Base-by-base conservation (phyloP, 148 eudicot genomes). In the Camellia lanceoleosa region DNA sequence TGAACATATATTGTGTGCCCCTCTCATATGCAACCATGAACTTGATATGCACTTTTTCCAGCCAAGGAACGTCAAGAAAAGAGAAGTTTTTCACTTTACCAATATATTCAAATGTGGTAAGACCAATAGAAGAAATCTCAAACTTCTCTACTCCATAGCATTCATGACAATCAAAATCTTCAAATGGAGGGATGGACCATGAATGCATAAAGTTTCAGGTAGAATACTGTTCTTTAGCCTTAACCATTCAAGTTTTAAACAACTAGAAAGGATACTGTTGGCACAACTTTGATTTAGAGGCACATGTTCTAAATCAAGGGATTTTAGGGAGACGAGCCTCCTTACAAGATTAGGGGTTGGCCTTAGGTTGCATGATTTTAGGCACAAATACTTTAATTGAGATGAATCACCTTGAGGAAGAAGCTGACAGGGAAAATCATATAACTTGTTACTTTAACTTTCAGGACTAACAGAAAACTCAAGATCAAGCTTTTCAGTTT, bases 241-340 rank as follows among this genome's bases (percentile, higher is more conserved):
- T 71, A 77, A 77, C 79, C 79, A 77, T 77, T 77, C 79, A 77
- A 76, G 79, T 42, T 76, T 76, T 60, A 76, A 47, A 76, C 44
- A 63, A 44, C 52, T 55, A 62, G 41, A 63, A 66, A 77, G 52
- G 58, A 77, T 77, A 47, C 59, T 77, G 30, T 11, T 30, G 19
- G 42, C 64, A 77, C 79, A n/a, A 46, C 59, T 77, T 49, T 77
- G 68, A 20, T 77, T 61, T 4, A 64, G 68, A 19, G 70, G 4
- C 41, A 77, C 19, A 11, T 64, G 5, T 4, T 43, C 38, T 42
- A 77, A 64, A 77, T 77, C 42, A 20, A 77, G 79, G n/a, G 15
- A 19, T 46, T 77, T 64, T 23, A 77, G 42, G 41, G 79, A 65
- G 47, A 23, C 47, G 52, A 76, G 67, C 15, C 67, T 9, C 44